These are phyloP conservation scores for Zymoseptoria brevis DNA, from an alignment of 2,329 filamentous ascomycete species.

Conservation along the genomic window DNA sequence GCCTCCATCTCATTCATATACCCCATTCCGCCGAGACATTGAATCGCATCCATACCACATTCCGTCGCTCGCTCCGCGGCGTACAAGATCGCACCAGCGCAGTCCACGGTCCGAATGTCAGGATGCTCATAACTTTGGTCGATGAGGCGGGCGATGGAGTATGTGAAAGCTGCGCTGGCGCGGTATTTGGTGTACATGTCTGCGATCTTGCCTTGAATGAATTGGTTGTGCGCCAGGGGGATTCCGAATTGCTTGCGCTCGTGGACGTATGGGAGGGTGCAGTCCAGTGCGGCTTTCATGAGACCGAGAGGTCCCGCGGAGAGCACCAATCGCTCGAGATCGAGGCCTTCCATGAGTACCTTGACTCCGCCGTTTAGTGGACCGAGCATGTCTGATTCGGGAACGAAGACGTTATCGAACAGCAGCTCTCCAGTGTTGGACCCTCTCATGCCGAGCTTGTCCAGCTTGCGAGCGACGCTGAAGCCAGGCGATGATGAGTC, in stretches of 20 bases:
- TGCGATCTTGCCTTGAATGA: slow-evolving; percentile 85
- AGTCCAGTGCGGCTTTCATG: slow-evolving; percentile 86
- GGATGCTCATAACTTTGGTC: slow-evolving; percentile 50
- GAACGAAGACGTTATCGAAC: slow-evolving; percentile 86
- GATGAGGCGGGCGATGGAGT: slow-evolving; percentile 68
- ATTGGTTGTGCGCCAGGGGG: slow-evolving; percentile 85
- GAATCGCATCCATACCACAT: slow-evolving; percentile 77
- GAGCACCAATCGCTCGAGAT: slow-evolving; percentile 86
- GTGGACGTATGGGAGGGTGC: slow-evolving; percentile 81
- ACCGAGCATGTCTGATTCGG: slow-evolving; percentile 72
- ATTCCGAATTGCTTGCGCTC: slow-evolving; percentile 78
- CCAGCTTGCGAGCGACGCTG: slow-evolving; percentile 79
- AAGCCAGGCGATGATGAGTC: slow-evolving; percentile 67
- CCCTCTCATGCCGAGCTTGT: slow-evolving; percentile 97
- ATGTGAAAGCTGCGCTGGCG: slow-evolving; percentile 79
- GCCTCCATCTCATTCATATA: slow-evolving; percentile 94
- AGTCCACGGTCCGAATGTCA: slow-evolving; percentile 75
- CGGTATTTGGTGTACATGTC: slow-evolving; percentile 97
- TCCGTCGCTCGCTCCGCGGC: slow-evolving; percentile 86
- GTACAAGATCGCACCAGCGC: slow-evolving; percentile 87
- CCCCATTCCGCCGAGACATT: slow-evolving; percentile 88
- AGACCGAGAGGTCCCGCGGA: slow-evolving; percentile 84
- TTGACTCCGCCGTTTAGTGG: slow-evolving; percentile 71
- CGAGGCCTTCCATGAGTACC: slow-evolving; percentile 92
- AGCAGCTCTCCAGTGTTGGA: slow-evolving; percentile 92